Evolutionary conservation across 2,329 filamentous ascomycete genomes (phyloP), one percentile per base, ranked within the genome.

Genomic region (Pezicula neosporulosa): DNA sequence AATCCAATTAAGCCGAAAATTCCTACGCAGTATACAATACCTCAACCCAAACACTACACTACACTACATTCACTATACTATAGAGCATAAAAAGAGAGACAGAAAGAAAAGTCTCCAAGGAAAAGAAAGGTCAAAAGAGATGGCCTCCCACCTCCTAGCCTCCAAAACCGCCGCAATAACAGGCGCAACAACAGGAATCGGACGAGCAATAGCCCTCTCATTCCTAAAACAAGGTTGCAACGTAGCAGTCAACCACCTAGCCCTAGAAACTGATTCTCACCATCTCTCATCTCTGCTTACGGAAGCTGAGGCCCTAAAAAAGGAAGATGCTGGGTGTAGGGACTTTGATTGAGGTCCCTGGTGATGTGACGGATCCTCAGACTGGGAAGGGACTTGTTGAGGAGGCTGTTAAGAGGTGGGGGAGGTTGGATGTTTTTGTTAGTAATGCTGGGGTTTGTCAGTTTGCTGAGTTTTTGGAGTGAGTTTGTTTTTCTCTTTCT

Each of bases 361-460:
- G 92, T 42, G 90, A 96, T 66, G 86, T 96, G 27, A 83, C 86
- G 1, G 78, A 88, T 57, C 85, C 87, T 0, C 80, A 83, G 54
- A 92, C 90, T 0, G 89, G 88, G 8, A 72, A 77, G 41, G 72
- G 78, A 27, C 78, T 96, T 21, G 85, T 96, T 6, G 71, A 74
- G 12, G 76, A 78, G 57, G 85, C 87, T 0, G 85, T 92, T 1
- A 68, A 78, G 52, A 70, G 72, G 52, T 87, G 83, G 66, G 75
- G 77, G 13, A 75, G 82, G 4, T 71, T 91, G 33, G 86, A 90
- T 69, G 75, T 96, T 6, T 93, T 93, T 69, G 87, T 96, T 27
- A 89, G 85, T 68, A 96, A 96, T 72, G 91, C 91, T 4, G 91
- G 91, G 6, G 81, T 96, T 53, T 96, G 90, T 75, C 81, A 88